Conservation (phyloP, 2,329 filamentous ascomycete species). For the Alternaria longipes region DNA sequence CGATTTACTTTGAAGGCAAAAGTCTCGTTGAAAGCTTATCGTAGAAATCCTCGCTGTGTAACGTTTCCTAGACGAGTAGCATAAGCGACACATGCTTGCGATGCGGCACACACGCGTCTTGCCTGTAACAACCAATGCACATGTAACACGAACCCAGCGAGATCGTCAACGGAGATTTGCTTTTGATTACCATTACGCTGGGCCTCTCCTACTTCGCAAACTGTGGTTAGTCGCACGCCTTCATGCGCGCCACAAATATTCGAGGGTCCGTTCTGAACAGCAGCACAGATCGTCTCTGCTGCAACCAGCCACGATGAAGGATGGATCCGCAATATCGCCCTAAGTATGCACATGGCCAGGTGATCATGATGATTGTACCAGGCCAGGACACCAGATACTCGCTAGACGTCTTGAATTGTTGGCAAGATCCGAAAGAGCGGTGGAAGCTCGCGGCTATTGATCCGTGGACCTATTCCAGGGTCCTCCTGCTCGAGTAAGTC, state of each 20-base stretch:
- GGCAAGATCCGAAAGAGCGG: slow-evolving; percentile 32
- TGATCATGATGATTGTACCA: slow-evolving; percentile 27
- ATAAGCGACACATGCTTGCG: slow-evolving; percentile 28
- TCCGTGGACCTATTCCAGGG: slow-evolving; percentile 5
- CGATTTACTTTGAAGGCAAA: slow-evolving; percentile 3
- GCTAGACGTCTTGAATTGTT: slow-evolving; percentile 15
- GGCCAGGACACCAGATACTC: slow-evolving; percentile 12
- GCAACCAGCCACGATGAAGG: slow-evolving; percentile 26
- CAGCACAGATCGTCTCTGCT: slow-evolving; percentile 11
- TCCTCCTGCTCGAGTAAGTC: slow-evolving; percentile 13
- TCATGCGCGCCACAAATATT: slow-evolving; percentile 13
- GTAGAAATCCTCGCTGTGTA: slow-evolving; percentile 27
- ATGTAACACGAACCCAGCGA: slow-evolving; percentile 27
- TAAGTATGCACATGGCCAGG: slow-evolving; percentile 32
- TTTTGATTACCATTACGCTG: slow-evolving; percentile 31
- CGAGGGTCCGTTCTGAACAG: slow-evolving; percentile 5
- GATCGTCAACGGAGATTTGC: slow-evolving; percentile 22
- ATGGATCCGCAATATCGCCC: slow-evolving; percentile 24
- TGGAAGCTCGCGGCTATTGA: slow-evolving; percentile 24
- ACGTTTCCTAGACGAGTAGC: slow-evolving; percentile 27
- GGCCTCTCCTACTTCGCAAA: slow-evolving; percentile 23
- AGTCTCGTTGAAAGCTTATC: slow-evolving; percentile 35
- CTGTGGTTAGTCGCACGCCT: slow-evolving; percentile 16
- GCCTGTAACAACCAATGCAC: slow-evolving; percentile 25
- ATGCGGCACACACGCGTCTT: slow-evolving; percentile 22